Conservation (phyloP, 306 rosid genomes). For the Mimosa pudica region DNA sequence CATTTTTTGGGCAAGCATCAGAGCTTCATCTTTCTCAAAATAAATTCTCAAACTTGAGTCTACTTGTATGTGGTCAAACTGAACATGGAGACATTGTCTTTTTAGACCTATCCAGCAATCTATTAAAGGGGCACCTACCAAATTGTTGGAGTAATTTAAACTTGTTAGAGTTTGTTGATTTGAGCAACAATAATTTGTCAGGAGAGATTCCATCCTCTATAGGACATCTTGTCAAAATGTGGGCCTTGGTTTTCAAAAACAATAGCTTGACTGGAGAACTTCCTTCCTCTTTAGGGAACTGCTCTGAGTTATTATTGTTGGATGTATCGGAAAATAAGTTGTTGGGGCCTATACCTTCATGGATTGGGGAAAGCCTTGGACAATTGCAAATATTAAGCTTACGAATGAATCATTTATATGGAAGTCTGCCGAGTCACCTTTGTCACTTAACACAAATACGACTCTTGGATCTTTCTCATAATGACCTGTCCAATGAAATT, state of each 20-base stretch:
- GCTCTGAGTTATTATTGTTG: neutral
- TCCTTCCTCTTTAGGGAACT: neutral
- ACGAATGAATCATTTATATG: neutral
- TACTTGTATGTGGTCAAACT: neutral
- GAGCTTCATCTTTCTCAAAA: neutral
- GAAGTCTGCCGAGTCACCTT: neutral
- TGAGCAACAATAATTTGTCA: neutral
- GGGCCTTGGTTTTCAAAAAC: neutral
- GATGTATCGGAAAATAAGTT: constrained; percentile 6
- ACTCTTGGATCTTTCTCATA: constrained; percentile 16
- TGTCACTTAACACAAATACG: neutral
- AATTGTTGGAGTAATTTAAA: neutral
- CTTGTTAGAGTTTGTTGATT: neutral
- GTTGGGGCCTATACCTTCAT: neutral
- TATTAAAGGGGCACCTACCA: neutral
- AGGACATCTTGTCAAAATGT: neutral
- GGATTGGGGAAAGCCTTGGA: neutral
- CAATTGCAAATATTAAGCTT: neutral
- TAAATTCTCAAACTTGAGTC: neutral
- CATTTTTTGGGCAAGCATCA: neutral
- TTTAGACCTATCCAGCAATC: neutral
- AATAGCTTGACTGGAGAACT: neutral
- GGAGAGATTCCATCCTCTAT: neutral
- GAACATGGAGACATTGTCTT: neutral
- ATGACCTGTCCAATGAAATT: neutral